These are phyloP conservation scores for Populus pruinosa DNA, from an alignment of 345 rosid species.

Conservation along the genomic window DNA sequence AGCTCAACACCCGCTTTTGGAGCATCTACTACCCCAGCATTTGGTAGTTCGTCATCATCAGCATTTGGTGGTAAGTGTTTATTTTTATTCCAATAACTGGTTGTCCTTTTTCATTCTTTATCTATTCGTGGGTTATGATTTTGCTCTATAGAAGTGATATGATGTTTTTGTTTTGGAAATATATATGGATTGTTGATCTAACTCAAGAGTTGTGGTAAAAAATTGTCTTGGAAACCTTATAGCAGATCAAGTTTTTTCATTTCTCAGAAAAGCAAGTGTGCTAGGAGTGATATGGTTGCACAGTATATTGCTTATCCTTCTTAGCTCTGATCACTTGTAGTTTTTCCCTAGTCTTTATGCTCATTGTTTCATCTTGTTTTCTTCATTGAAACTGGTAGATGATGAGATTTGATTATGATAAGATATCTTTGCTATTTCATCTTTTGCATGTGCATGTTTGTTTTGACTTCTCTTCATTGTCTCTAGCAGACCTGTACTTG, in stretches of 20 bases:
- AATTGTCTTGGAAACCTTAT: neutral
- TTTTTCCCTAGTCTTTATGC: neutral
- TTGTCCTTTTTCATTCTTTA: neutral
- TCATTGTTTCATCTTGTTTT: neutral
- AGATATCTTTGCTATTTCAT: neutral
- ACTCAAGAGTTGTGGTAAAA: neutral
- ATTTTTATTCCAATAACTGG: neutral
- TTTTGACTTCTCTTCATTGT: neutral
- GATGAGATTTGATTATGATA: neutral
- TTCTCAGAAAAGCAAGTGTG: neutral
- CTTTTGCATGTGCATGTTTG: neutral
- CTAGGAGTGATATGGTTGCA: neutral
- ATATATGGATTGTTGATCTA: neutral
- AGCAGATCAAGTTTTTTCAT: neutral
- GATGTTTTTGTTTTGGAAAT: neutral
- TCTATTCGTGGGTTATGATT: neutral
- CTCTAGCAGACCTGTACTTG: neutral
- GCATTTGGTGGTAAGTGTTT: constrained; percentile 67
- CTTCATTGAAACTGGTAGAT: neutral
- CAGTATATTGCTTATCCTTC: neutral
- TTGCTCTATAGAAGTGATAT: neutral
- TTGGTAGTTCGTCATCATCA: constrained; percentile 60
- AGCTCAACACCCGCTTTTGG: constrained; percentile 64
- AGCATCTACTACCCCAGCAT: constrained; percentile 46
- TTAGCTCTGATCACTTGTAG: neutral